These are phyloP conservation scores for Auricularia sp. DNA, from an alignment of 768 basidiomycete species.

Conservation along the genomic window DNA sequence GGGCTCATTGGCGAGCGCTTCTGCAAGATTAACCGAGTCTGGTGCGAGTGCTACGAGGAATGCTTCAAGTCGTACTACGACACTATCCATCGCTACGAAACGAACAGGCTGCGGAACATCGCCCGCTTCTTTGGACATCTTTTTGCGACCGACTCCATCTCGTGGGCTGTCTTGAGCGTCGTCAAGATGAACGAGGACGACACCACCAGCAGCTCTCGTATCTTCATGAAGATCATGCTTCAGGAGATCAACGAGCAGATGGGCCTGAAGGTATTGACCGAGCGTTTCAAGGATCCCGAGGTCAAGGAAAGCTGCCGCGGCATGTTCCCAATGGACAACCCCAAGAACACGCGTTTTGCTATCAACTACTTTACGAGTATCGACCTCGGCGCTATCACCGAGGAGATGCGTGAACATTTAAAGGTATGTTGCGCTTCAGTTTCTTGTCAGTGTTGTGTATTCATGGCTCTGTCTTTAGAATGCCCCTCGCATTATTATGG, in stretches of 20 bases:
- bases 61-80: slow-evolving; percentile 87
- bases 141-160: slow-evolving; percentile 73
- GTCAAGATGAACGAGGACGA: slow-evolving; percentile 96
- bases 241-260: slow-evolving; percentile 90
- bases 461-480: slow-evolving; percentile 42
- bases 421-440: slow-evolving; percentile 44
- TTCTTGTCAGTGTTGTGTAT: neutral
- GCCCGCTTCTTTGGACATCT: slow-evolving; percentile 95
- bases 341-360: slow-evolving; percentile 90
- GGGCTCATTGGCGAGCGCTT: slow-evolving; percentile 94
- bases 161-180: slow-evolving; percentile 76
- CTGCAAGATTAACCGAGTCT: slow-evolving; percentile 89
- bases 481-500: slow-evolving; percentile 86
- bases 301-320: slow-evolving; percentile 58
- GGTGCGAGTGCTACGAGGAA: slow-evolving; percentile 82
- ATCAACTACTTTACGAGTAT: slow-evolving; percentile 99
- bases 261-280: slow-evolving; percentile 78
- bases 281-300: slow-evolving; percentile 84
- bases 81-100: slow-evolving; percentile 97
- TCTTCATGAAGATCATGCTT: slow-evolving; percentile 96
- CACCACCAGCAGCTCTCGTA: slow-evolving; percentile 90
- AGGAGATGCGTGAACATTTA: slow-evolving; percentile 93
- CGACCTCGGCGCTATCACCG: slow-evolving; percentile 80
- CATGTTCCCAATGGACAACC: slow-evolving; percentile 95
- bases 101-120: slow-evolving; percentile 94